These are phyloP conservation scores for Cladophialophora immunda DNA, from an alignment of 2,329 filamentous ascomycete genomes.

Conservation along the genomic window DNA sequence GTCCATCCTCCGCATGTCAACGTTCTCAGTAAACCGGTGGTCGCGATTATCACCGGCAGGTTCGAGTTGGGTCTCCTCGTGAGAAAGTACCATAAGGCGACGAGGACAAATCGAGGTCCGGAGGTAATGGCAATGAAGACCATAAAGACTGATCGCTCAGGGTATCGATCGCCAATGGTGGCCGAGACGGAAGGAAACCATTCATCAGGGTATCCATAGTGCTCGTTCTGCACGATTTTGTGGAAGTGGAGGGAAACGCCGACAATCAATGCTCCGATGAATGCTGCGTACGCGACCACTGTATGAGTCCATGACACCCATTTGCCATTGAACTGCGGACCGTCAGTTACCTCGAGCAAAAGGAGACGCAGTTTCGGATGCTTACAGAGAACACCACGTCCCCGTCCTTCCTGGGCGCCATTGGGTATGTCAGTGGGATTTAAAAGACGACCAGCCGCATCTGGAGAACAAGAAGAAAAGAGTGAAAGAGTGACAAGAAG, in stretches of 20 bases:
- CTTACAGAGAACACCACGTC: slow-evolving; percentile 67
- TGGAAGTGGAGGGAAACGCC: slow-evolving; percentile 86
- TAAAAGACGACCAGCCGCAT: slow-evolving; percentile 32
- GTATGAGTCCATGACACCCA: slow-evolving; percentile 94
- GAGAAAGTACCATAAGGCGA: slow-evolving; percentile 90
- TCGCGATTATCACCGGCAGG: slow-evolving; percentile 82
- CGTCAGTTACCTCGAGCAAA: not conserved
- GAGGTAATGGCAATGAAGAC: slow-evolving; percentile 97
- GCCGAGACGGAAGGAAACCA: slow-evolving; percentile 97
- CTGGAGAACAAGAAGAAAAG: slow-evolving; percentile 21
- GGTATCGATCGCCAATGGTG: slow-evolving; percentile 96
- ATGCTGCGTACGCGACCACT: slow-evolving; percentile 79
- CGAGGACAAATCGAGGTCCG: slow-evolving; percentile 88
- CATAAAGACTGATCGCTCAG: slow-evolving; percentile 96
- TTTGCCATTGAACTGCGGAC: slow-evolving; percentile 74
- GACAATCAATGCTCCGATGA: slow-evolving; percentile 83
- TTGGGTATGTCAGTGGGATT: slow-evolving; percentile 46
- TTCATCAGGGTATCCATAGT: slow-evolving; percentile 91
- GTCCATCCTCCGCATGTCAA: slow-evolving; percentile 98
- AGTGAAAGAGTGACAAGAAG: slow-evolving; percentile 35
- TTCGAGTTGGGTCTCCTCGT: slow-evolving; percentile 77
- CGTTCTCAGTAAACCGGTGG: slow-evolving; percentile 84
- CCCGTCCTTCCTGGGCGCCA: slow-evolving; percentile 71
- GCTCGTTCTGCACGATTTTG: slow-evolving; percentile 98
- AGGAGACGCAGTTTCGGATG: slow-evolving; percentile 22